Percentiles rank a stretch among this genome's conserved stretches.
These are phyloP conservation scores for Stygiomarasmius scandens DNA, from an alignment of 1,284 basidiomycete genomes.

Conservation along the genomic window DNA sequence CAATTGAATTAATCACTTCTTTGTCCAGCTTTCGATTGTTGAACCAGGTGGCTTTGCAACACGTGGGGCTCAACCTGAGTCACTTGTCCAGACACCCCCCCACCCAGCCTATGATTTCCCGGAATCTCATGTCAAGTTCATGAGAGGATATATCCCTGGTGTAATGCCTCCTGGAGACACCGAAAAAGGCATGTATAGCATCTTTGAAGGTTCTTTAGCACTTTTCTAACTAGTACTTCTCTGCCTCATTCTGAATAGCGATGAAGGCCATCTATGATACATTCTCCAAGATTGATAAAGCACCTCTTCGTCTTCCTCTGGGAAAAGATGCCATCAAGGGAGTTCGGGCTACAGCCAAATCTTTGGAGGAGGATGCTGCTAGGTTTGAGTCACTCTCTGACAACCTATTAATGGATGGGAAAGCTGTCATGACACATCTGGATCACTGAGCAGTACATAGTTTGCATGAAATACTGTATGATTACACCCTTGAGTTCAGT, in stretches of 20 bases:
- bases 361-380: neutral
- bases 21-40: constrained; percentile 5
- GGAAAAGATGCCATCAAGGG: neutral
- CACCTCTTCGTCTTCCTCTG: neutral
- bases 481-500: too few species aligned
- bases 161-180: neutral
- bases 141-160: neutral
- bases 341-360: neutral
- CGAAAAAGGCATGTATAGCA: neutral
- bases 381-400: neutral
- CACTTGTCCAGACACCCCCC: neutral
- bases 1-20: neutral
- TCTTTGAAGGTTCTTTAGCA: too few species aligned
- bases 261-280: neutral
- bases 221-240: too few species aligned
- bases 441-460: too few species aligned
- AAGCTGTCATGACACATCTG: too few species aligned
- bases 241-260: too few species aligned
- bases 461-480: too few species aligned
- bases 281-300: neutral
- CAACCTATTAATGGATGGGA: neutral
- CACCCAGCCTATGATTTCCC: neutral
- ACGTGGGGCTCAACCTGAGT: neutral
- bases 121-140: neutral
- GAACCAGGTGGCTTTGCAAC: constrained; percentile 5